Evolutionary conservation across 2,329 filamentous ascomycete genomes (phyloP).

Genomic region (Fusarium multiceps): DNA sequence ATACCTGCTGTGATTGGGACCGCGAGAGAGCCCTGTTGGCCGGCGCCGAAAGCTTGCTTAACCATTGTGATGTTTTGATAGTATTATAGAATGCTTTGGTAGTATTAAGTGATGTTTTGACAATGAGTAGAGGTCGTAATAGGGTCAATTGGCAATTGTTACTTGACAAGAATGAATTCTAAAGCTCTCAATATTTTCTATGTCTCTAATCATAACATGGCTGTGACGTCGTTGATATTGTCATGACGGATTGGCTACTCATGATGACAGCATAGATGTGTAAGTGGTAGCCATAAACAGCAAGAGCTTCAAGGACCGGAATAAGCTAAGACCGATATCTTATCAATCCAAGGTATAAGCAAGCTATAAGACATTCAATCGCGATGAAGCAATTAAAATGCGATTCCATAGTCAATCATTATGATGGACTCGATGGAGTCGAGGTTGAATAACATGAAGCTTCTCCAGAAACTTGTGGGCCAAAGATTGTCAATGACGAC

Average conservation of each 20-base stretch:
- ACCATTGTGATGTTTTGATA: conserved; percentile 18
- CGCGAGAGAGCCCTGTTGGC: conserved; percentile 31
- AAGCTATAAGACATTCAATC: conserved; percentile 2
- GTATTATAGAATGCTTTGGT: neutral
- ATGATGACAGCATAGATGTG: conserved; percentile 42
- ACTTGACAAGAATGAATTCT: neutral
- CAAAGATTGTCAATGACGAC: conserved; percentile 30
- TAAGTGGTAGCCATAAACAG: conserved; percentile 23
- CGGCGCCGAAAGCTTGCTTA: conserved; percentile 33
- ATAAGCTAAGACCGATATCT: conserved; percentile 1
- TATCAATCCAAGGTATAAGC: neutral
- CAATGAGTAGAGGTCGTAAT: neutral
- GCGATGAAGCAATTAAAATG: conserved; percentile 12
- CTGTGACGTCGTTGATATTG: conserved; percentile 39
- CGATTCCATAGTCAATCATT: conserved; percentile 16
- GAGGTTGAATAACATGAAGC: conserved; percentile 1
- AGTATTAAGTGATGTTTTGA: neutral
- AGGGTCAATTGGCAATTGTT: conserved; percentile 12
- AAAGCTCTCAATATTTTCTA: conserved; percentile 15
- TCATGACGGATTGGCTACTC: conserved; percentile 36
- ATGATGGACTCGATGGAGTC: conserved; percentile 17
- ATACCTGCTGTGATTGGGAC: conserved; percentile 37
- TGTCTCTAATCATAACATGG: neutral
- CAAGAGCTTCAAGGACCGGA: conserved; percentile 17
- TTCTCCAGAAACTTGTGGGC: conserved; percentile 6